Base-by-base conservation (phyloP, 1,139 yeast species). In the Taphrina populina region DNA sequence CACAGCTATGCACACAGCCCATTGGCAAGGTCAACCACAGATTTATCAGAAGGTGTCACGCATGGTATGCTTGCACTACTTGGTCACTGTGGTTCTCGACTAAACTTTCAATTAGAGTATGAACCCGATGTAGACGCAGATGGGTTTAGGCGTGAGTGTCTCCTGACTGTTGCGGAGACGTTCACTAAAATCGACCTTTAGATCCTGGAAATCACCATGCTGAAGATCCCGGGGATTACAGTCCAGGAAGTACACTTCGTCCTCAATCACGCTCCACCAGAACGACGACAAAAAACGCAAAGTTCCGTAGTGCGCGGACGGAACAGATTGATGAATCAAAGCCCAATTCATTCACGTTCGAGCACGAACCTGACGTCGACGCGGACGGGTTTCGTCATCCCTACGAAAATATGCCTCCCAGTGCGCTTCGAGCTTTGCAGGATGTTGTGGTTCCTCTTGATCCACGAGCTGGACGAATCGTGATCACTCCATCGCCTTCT, bases 171-270 rank as follows among this genome's bases (percentile, higher is more conserved):
- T n/a, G 36, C 15, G 7, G 8, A 6, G 13, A 7, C 36, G 13
- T 8, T 33, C 8, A 6, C 17, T 6, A 8, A 7, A 33, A 13
- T 19, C 36, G n/a, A n/a, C n/a, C 6, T n/a, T 7, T 30, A 43
- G 47, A 43, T 43, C 47, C 47, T 20, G 47, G 47, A 5, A 43
- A 43, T n/a, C 47, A 43, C 32, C 47, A 43, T 43, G 47, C 47
- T 29, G 47, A 43, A 13, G 26, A 30, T 60, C 64, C 34, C 58
- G 59, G 39, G 55, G 54, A 37, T 57, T 40, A 32, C 54, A 56
- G 43, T 59, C 60, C 59, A 45, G 60, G 47, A 8, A 43, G 47
- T 13, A 32, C 54, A 2, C 19, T 33, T n/a, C 45, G 54, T 39
- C 54, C 54, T 1, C 36, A 17, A 19, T 39, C 54, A 19, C 45